A percentile compares a stretch with the other conserved stretches of the same genome.
Conservation (phyloP, 352 stramenopile species). For the Pythium plurisporium region DNA sequence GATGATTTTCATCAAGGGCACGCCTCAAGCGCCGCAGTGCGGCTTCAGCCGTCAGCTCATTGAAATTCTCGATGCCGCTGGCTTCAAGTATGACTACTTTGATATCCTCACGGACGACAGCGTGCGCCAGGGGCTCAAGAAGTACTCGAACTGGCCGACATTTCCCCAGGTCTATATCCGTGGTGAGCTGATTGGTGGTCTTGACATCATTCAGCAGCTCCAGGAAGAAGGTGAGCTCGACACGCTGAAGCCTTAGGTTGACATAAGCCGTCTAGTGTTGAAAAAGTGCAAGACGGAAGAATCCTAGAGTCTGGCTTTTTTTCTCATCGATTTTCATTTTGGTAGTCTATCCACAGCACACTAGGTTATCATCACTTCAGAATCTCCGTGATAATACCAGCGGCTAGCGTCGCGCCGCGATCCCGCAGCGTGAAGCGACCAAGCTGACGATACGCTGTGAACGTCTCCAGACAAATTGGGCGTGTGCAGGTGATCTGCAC, state of each 20-base stretch:
- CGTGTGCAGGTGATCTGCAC: constrained; percentile 79
- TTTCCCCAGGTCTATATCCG: constrained; percentile 98
- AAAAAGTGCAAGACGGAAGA: no score
- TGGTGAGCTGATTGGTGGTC: constrained; percentile 95
- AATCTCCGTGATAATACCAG: constrained; percentile 84
- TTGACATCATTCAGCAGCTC: constrained; percentile 98
- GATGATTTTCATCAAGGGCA: constrained; percentile 99
- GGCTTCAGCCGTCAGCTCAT: constrained; percentile 96
- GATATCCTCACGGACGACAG: constrained; percentile 97
- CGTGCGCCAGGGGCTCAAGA: constrained; percentile 96
- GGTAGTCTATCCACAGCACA: background rate
- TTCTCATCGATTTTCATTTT: background rate
- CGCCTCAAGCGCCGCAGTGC: constrained; percentile 90
- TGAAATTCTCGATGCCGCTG: constrained; percentile 87
- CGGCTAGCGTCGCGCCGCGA: constrained; percentile 73
- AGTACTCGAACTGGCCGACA: constrained; percentile 97
- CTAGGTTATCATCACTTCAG: constrained; percentile 49
- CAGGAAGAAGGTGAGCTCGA: constrained; percentile 84
- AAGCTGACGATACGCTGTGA: constrained; percentile 73
- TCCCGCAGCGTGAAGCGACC: constrained; percentile 82
- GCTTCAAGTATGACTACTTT: constrained; percentile 94
- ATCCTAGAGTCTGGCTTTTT: no score
- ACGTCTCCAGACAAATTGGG: constrained; percentile 78
- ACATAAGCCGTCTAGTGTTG: no score
- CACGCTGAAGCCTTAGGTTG: constrained; percentile 63